These are phyloP conservation scores for Psophocarpus tetragonolobus DNA, from an alignment of 306 rosid genomes.

Conservation along the genomic window DNA sequence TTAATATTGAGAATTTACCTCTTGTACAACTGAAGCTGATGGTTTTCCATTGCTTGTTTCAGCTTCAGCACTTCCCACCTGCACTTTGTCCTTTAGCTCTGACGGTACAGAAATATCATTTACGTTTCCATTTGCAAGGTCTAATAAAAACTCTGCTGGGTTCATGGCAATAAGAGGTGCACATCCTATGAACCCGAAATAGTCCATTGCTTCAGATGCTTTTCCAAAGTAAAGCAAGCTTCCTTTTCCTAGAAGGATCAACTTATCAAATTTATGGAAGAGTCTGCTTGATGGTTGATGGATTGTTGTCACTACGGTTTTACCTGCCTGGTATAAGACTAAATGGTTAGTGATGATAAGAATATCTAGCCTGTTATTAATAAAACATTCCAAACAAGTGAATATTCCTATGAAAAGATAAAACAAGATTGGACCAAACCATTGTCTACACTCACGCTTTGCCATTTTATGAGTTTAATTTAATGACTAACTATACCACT, in stretches of 20 bases:
- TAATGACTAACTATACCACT: neutral
- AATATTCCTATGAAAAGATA: neutral
- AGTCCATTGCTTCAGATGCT: conserved; percentile 81
- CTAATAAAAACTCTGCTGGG: conserved; percentile 93
- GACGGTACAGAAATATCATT: conserved; percentile 89
- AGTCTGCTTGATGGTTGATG: conserved; percentile 99
- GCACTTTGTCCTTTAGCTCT: conserved; percentile 83
- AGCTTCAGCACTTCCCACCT: conserved; percentile 56
- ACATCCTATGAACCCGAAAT: conserved; percentile 84
- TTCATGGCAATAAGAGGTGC: conserved; percentile 93
- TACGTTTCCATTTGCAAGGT: conserved; percentile 92
- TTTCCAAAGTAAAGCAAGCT: conserved; percentile 88
- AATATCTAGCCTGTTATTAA: neutral
- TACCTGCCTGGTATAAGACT: conserved; percentile 74
- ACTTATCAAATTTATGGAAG: conserved; percentile 89
- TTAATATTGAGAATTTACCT: conserved; percentile 48
- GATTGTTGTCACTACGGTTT: conserved; percentile 90
- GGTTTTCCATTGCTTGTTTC: conserved; percentile 65
- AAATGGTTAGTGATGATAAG: conserved; percentile 1
- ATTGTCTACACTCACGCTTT: neutral
- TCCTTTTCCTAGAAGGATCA: conserved; percentile 94
- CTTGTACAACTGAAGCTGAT: conserved; percentile 75
- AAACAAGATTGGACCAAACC: neutral
- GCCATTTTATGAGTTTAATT: neutral
- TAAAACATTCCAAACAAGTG: neutral